Conservation (phyloP, 1,284 basidiomycete genomes). For the Ganoderma multipileum region DNA sequence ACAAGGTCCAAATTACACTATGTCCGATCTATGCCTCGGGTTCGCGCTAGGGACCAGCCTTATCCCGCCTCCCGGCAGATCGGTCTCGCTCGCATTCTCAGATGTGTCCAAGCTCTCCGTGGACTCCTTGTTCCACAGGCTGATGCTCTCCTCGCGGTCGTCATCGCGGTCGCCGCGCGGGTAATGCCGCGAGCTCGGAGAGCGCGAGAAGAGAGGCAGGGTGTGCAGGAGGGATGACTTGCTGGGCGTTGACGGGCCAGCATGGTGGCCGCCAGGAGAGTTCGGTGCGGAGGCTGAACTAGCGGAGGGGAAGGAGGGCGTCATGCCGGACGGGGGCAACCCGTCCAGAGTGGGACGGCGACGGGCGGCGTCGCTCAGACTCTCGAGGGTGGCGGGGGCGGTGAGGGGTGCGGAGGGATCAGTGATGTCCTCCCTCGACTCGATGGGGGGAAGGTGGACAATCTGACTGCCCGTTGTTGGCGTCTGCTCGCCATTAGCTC, state of each 20-base stretch:
- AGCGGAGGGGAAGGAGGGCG: conserved; percentile 38
- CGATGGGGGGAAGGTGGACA: conserved; percentile 23
- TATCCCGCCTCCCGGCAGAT: conserved; percentile 33
- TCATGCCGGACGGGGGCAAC: conserved; percentile 40
- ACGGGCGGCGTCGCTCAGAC: conserved; percentile 25
- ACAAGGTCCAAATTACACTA: conserved; percentile 21
- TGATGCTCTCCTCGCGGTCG: conserved; percentile 49
- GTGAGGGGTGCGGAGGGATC: conserved; percentile 32
- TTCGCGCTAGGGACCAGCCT: conserved; percentile 38
- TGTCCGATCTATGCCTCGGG: conserved; percentile 22
- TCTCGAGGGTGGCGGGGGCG: conserved; percentile 41
- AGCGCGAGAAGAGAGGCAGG: conserved; percentile 31
- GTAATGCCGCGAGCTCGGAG: conserved; percentile 40
- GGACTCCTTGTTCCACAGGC: conserved; percentile 41
- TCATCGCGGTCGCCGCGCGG: conserved; percentile 41
- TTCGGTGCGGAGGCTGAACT: conserved; percentile 15
- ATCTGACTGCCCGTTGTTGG: conserved; percentile 12
- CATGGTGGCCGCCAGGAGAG: conserved; percentile 23
- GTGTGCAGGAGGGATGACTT: conserved; percentile 26
- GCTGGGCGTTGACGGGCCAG: conserved; percentile 13
- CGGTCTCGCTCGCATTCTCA: conserved; percentile 27
- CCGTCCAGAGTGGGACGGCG: conserved; percentile 31
- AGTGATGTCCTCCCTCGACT: conserved; percentile 27
- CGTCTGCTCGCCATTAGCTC: conserved; percentile 30
- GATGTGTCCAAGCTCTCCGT: conserved; percentile 27